phyloP scores from a whole-genome alignment of 2,329 filamentous ascomycete genomes.

The Paraphoma chrysanthemicola region DNA sequence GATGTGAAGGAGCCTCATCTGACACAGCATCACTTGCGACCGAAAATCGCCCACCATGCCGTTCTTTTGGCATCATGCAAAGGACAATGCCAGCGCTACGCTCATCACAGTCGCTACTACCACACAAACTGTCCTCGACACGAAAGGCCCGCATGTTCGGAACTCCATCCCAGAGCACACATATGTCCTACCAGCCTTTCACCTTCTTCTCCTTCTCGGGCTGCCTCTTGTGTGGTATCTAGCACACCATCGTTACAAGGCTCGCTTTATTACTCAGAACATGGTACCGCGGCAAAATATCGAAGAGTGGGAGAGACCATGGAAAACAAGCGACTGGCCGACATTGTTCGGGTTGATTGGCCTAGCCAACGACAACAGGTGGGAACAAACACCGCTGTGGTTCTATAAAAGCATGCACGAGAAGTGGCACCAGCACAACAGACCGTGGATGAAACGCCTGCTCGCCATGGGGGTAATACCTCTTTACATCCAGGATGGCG shows the following conservation, averaged over 20 bases:
- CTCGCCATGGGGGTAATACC: conserved; percentile 20
- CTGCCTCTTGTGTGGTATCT: background rate
- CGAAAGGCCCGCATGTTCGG: background rate
- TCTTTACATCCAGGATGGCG: conserved; percentile 19
- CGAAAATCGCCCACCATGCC: background rate
- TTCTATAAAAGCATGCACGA: background rate
- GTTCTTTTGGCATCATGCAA: background rate
- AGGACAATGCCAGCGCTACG: background rate
- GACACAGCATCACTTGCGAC: background rate
- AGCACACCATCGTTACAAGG: background rate
- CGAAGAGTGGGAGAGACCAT: background rate
- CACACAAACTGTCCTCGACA: background rate
- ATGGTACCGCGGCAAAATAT: background rate
- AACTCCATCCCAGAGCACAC: background rate
- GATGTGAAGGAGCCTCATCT: too few species aligned
- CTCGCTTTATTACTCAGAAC: background rate
- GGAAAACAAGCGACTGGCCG: background rate
- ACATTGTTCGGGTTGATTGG: background rate
- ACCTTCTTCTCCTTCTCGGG: background rate
- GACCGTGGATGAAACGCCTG: conserved; percentile 8
- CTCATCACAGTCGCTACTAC: background rate
- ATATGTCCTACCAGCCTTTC: background rate
- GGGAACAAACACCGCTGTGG: background rate
- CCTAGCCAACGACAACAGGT: background rate
- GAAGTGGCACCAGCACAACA: background rate